phyloP scores from a whole-genome alignment of 768 basidiomycete species.

The Suillus variegatus region DNA sequence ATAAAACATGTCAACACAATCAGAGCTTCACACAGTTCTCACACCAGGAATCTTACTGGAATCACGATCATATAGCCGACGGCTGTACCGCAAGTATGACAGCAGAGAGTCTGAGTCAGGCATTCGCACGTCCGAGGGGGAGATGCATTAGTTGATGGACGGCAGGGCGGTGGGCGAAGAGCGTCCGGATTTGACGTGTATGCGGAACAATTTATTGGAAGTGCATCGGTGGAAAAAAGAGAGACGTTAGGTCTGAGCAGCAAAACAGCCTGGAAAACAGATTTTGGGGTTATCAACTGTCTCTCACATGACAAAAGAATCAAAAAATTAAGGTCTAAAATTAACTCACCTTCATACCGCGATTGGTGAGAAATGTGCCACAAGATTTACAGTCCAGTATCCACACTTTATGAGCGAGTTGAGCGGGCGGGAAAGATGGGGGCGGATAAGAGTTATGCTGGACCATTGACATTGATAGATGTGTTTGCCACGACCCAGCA shows the following conservation, averaged over 20 bases:
- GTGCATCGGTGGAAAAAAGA: constrained; percentile 80
- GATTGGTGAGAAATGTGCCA: constrained; percentile 73
- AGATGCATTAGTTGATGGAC: constrained; percentile 33
- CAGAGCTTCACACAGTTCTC: constrained; percentile 10
- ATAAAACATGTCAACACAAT: constrained; percentile 15
- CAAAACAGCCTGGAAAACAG: constrained; percentile 66
- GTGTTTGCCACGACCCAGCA: constrained; percentile 32
- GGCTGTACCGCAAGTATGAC: constrained; percentile 72
- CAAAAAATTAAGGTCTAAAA: constrained; percentile 1
- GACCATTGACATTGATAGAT: constrained; percentile 36
- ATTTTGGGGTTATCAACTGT: constrained; percentile 4
- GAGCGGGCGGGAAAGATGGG: constrained; percentile 40
- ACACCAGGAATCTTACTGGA: constrained; percentile 41
- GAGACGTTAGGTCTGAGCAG: constrained; percentile 79
- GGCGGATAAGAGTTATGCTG: constrained; percentile 45
- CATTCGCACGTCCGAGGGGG: constrained; percentile 75
- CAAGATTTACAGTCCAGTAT: constrained; percentile 78
- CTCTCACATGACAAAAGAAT: constrained; percentile 7
- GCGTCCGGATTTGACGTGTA: constrained; percentile 51
- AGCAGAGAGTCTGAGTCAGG: constrained; percentile 78
- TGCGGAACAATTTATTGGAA: constrained; percentile 76
- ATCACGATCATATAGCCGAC: constrained; percentile 84
- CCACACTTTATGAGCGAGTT: constrained; percentile 73
- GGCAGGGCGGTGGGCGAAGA: constrained; percentile 40
- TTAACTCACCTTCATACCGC: constrained; percentile 75